Percentiles rank a stretch among this genome's conserved stretches.
Evolutionary conservation across 164 flowering plant species (phyloP).

Genomic region (Macadamia tetraphylla): DNA sequence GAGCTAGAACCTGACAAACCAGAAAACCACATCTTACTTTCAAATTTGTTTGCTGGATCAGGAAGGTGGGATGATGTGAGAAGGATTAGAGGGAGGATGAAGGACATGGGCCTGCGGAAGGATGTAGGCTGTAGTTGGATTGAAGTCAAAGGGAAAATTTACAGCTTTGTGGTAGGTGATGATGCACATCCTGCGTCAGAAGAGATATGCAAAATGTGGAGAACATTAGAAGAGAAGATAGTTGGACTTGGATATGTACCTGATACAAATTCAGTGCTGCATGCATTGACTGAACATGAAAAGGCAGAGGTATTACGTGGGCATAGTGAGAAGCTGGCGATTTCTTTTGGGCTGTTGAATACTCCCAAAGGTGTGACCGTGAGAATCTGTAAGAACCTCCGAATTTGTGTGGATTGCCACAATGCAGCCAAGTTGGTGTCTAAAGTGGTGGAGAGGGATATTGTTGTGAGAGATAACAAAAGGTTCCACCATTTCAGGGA

Average conservation of each 20-base stretch:
- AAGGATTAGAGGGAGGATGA: conserved; percentile 49
- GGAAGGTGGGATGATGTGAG: conserved; percentile 65
- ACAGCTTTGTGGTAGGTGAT: conserved; percentile 45
- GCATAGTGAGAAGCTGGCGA: conserved; percentile 67
- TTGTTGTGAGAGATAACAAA: conserved; percentile 59
- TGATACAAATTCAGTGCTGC: conserved; percentile 46
- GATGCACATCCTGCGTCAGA: conserved; percentile 17
- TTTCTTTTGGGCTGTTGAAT: conserved; percentile 47
- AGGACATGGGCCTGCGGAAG: conserved; percentile 44
- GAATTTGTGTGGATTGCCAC: conserved; percentile 64
- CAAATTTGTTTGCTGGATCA: conserved; percentile 54
- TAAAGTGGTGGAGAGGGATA: conserved; percentile 46
- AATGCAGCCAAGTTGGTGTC: conserved; percentile 49
- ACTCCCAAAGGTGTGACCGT: conserved; percentile 33
- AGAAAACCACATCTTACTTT: conserved; percentile 35
- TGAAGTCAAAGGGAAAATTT: conserved; percentile 46
- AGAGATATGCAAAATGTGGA: conserved; percentile 34
- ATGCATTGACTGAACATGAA: conserved; percentile 49
- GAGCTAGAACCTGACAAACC: conserved; percentile 46
- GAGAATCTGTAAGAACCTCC: conserved; percentile 48
- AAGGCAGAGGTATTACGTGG: conserved; percentile 42
- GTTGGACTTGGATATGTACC: conserved; percentile 39
- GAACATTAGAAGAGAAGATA: conserved; percentile 41
- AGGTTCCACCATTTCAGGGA: conserved; percentile 56
- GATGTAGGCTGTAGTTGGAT: conserved; percentile 66